A percentile compares a stretch with the other conserved stretches of the same genome.
phyloP scores from a whole-genome alignment of 352 stramenopile species.

The Phytophthora foliorum region DNA sequence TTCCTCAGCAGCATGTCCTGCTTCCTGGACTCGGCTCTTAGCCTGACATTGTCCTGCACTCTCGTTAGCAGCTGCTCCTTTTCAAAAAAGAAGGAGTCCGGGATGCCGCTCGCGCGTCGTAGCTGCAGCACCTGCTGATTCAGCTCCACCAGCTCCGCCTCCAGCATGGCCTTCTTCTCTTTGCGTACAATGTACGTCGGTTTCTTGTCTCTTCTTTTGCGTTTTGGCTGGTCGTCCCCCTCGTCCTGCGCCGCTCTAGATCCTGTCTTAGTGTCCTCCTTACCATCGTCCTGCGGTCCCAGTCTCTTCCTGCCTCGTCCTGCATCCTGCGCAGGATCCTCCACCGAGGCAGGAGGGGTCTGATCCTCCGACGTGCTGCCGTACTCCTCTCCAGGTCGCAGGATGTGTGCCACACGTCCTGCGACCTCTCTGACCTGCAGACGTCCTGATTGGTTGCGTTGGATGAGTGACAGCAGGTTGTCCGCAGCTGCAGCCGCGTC shows the following conservation, averaged over 20 bases:
- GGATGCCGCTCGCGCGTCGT: conserved; percentile 39
- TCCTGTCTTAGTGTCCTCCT: conserved; percentile 4
- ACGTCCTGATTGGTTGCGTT: conserved; percentile 12
- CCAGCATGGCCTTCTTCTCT: conserved; percentile 61
- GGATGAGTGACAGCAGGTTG: conserved; percentile 47
- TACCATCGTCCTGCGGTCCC: not conserved
- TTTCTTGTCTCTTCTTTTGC: conserved; percentile 43
- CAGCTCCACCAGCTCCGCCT: conserved; percentile 43
- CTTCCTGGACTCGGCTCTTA: conserved; percentile 49
- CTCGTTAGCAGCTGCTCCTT: conserved; percentile 31
- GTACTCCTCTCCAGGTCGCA: conserved; percentile 5
- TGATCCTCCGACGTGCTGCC: conserved; percentile 29
- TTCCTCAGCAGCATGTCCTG: conserved; percentile 56
- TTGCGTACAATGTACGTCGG: conserved; percentile 49
- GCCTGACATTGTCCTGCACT: conserved; percentile 43
- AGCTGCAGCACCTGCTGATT: conserved; percentile 44
- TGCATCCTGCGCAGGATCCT: conserved; percentile 1
- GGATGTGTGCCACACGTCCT: not conserved
- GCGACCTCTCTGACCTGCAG: not conserved
- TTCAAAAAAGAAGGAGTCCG: conserved; percentile 42
- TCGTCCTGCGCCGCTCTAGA: conserved; percentile 2
- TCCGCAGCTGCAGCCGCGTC: conserved; percentile 27
- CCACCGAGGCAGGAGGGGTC: not conserved
- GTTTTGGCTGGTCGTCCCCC: conserved; percentile 10
- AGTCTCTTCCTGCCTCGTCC: conserved; percentile 15